A percentile compares a stretch with the other conserved stretches of the same genome.
phyloP scores from a whole-genome alignment of 169 alveolate genomes.

The Cryptosporidium ubiquitum region DNA sequence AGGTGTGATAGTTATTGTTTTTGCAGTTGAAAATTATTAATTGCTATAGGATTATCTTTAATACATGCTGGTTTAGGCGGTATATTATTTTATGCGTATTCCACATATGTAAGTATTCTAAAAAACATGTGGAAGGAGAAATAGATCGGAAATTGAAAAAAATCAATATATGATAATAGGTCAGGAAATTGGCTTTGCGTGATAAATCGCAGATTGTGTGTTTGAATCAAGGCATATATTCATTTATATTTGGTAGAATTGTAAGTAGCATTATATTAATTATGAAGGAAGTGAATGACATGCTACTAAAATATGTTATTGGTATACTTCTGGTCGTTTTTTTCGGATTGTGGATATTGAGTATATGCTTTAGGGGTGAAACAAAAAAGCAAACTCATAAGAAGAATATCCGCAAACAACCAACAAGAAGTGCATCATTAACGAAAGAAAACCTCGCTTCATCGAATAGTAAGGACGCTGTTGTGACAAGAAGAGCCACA shows the following conservation, averaged over 20 bases:
- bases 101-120: constrained; percentile 41
- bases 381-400: constrained; percentile 46
- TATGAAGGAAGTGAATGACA: constrained; percentile 30
- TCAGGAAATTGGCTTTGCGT: constrained; percentile 16
- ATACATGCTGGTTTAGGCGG: constrained; percentile 36
- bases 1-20: not conserved
- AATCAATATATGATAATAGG: constrained; percentile 6
- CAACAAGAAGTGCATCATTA: not conserved
- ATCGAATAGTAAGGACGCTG: not conserved
- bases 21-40: not conserved
- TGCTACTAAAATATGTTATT: constrained; percentile 53
- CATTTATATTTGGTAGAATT: not conserved
- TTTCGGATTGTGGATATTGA: constrained; percentile 40
- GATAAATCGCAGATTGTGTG: constrained; percentile 64
- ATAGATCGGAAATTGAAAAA: constrained; percentile 34
- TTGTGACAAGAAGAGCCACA: constrained; percentile 11
- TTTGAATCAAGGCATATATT: not conserved
- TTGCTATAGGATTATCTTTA: not conserved
- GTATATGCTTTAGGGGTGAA: constrained; percentile 23
- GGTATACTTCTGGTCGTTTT: constrained; percentile 23
- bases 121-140: constrained; percentile 64
- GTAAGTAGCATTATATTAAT: not conserved
- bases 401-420: constrained; percentile 25
- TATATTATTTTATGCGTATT: constrained; percentile 31
- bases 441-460: not conserved